Base-by-base conservation (phyloP, 78 protist genomes). In the Guillardia theta region DNA sequence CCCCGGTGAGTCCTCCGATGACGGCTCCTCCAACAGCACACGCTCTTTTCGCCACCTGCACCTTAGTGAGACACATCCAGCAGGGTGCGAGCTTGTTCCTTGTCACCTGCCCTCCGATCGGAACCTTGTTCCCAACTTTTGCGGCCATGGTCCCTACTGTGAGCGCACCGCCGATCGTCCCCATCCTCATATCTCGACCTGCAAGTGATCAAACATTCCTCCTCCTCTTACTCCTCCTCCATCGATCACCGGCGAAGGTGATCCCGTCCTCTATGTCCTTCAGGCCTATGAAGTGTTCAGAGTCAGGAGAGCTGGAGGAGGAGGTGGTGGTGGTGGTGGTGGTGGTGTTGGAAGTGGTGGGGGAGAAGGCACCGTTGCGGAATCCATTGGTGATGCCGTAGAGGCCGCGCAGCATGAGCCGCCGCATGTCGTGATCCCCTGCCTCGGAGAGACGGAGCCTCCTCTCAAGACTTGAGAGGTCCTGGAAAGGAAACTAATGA, bases 361-460 rank as follows among this genome's bases (percentile, higher is more conserved):
- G n/a, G n/a, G n/a, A n/a, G n/a, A n/a, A n/a, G n/a, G n/a, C n/a
- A n/a, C n/a, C n/a, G n/a, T n/a, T n/a, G n/a, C n/a, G n/a, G n/a
- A n/a, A n/a, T n/a, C n/a, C 18, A 18, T 53, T 12, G 36, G 78
- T 64, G 78, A 64, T 15, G 78, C 78, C 78, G 22, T 30, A 64
- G 78, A 64, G 12, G 78, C 78, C 78, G 12, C 78, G 78, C 36
- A 64, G 43, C 78, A 64, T 64, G 78, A 70, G n/a, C n/a, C 83
- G 6, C 83, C 83, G 83, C 83, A 70, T 43, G 41, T 70, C 83
- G 41, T 70, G 33, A 24, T 70, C 83, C 6, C 36, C 83, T 24
- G 22, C 33, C 15, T 70, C 83, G 41, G 9, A 24, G 46, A 70
- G 41, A 4, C 83, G 2, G 70, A 27, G 70, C 6, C 6, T 30